Base-by-base conservation (phyloP, 306 rosid genomes). In the Alnus glutinosa region DNA sequence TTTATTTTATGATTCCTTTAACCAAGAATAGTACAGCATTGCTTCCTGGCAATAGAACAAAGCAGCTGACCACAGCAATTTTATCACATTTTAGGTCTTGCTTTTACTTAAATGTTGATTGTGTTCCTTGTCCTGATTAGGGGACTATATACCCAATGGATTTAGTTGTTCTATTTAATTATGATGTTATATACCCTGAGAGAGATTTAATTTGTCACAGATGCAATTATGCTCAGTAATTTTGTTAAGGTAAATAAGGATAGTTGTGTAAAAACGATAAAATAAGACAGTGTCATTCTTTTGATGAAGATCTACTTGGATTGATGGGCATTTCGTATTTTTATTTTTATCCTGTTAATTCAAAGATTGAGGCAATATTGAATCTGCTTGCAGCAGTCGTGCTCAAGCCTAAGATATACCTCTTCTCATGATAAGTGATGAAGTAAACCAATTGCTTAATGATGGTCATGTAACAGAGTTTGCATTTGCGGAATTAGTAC, bases 281-380 rank as follows among this genome's bases (percentile, higher is more conserved):
- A 7, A 42, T 39, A 37, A 14, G 14, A 30, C 51, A 32, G 12
- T 44, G 30, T 16, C 19, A 30, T 15, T 64, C 12, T 51, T 66
- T 55, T 58, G 68, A 16, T 9, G 49, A 54, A 74, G 83, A 55
- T 44, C 59, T 44, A 64, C 58, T 73, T 67, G 78, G 49, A 32
- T 37, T 67, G 15, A n/a, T 67, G 52, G 61, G 58, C 10, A 28
- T 68, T 68, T 44, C 51, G 6, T 68, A 42, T 12, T 18, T 18
- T 16, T 32, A 66, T 66, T 68, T 44, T 8, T 42, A 42, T 18
- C 18, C 32, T 14, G 72, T 39, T 9, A 9, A 42, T 42, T 68
- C 30, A 18, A n/a, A 42, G 72, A 16, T 42, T 37, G 44, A 68
- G 51, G 32, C 47, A 39, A n/a, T 42, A 9, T 36, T 18, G 67